Percentiles rank a stretch among this genome's conserved stretches.
Conservation (phyloP, 345 rosid species). For the Trapa bicornis region DNA sequence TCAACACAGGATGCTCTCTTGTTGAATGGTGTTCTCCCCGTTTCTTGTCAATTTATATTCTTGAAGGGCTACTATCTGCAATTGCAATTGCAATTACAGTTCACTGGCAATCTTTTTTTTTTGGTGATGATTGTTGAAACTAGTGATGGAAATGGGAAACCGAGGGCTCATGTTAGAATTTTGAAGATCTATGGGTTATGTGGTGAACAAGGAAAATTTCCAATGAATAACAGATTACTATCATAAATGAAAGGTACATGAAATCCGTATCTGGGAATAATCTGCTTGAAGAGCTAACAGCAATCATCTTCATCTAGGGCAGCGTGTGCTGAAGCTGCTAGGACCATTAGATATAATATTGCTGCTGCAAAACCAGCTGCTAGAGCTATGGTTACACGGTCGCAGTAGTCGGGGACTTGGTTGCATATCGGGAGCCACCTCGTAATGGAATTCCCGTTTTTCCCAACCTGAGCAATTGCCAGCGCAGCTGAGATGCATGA, state of each 20-base stretch:
- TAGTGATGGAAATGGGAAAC: no score
- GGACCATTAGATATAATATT: constrained; percentile 26
- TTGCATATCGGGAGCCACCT: constrained; percentile 78
- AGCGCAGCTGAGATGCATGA: constrained; percentile 69
- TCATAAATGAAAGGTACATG: neutral
- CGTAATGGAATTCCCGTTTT: constrained; percentile 54
- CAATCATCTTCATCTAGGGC: constrained; percentile 42
- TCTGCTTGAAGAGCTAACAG: constrained; percentile 11
- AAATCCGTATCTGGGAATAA: neutral
- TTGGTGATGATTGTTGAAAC: no score
- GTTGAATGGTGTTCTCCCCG: neutral
- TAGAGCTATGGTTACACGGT: constrained; percentile 59
- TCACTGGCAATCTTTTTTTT: no score
- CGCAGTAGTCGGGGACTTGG: constrained; percentile 52
- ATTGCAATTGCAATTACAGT: no score
- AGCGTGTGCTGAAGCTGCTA: constrained; percentile 36
- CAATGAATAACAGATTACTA: neutral
- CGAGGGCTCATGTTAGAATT: no score
- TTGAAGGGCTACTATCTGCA: neutral
- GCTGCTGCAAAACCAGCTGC: constrained; percentile 42
- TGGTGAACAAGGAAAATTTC: no score
- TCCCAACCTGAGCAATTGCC: constrained; percentile 70
- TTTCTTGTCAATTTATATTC: neutral
- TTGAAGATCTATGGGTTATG: no score
- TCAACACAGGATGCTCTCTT: neutral